Percentiles rank a stretch among this genome's conserved stretches.
phyloP scores from a whole-genome alignment of 768 basidiomycete genomes.

The Hysterangium stoloniferum region DNA sequence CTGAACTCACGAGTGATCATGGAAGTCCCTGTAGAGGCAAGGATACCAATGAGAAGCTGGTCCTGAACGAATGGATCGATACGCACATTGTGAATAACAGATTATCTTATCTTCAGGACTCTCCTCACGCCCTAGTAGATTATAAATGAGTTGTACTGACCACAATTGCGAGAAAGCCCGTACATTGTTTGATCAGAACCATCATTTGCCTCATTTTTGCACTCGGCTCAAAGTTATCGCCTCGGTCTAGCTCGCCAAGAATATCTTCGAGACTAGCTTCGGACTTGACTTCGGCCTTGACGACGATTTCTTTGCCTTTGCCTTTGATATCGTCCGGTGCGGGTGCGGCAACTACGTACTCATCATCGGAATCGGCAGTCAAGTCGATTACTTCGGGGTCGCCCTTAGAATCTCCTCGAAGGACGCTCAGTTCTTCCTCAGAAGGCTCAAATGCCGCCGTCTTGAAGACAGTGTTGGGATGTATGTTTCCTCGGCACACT shows the following conservation, averaged over 20 bases:
- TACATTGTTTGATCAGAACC: conserved; percentile 45
- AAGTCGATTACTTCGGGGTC: conserved; percentile 15
- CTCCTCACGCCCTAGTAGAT: conserved; percentile 25
- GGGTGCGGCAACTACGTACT: conserved; percentile 18
- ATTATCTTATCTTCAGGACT: conserved; percentile 60
- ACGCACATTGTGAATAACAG: conserved; percentile 60
- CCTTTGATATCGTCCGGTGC: conserved; percentile 20
- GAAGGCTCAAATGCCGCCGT: conserved; percentile 63
- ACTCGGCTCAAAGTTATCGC: conserved; percentile 56
- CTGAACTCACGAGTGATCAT: conserved; percentile 34
- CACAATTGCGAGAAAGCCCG: neutral
- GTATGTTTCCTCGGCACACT: conserved; percentile 59
- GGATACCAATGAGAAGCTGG: neutral
- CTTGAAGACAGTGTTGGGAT: conserved; percentile 49
- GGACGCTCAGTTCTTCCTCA: conserved; percentile 40
- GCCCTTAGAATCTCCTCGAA: neutral
- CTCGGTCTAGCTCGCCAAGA: conserved; percentile 37
- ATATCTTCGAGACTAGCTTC: conserved; percentile 35
- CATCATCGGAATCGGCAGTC: conserved; percentile 21
- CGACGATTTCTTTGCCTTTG: conserved; percentile 14
- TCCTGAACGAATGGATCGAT: neutral
- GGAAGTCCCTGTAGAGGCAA: conserved; percentile 49
- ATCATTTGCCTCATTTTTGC: conserved; percentile 60
- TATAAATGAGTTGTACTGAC: neutral
- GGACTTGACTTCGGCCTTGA: conserved; percentile 10